Percentiles rank a stretch among this genome's conserved stretches.
Conservation (phyloP, 169 alveolate species). For the Eimeria necatrix region DNA sequence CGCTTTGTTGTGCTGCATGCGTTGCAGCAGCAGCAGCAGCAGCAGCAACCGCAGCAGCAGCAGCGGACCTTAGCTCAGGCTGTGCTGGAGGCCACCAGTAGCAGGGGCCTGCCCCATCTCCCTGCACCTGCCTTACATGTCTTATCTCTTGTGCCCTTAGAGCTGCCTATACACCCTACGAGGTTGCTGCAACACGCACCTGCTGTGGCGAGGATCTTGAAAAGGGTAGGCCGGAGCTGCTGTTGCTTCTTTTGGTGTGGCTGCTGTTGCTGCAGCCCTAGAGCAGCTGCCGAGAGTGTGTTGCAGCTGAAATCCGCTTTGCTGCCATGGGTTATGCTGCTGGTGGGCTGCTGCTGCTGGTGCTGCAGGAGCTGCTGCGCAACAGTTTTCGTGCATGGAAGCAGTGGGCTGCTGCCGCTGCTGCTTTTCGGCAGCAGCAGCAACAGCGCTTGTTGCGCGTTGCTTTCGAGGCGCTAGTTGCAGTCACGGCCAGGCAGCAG, state of each 20-base stretch:
- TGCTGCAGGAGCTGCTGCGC: constrained; percentile 65
- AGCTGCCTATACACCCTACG: constrained; percentile 49
- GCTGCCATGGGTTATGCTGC: constrained; percentile 25
- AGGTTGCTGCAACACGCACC: constrained; percentile 54
- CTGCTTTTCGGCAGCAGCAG: constrained; percentile 67
- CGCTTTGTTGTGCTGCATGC: constrained; percentile 44
- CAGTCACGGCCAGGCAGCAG: constrained; percentile 4
- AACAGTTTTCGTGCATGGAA: background rate
- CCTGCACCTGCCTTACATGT: background rate
- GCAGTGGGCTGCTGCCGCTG: constrained; percentile 68
- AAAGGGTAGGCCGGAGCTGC: constrained; percentile 31
- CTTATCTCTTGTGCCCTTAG: constrained; percentile 13
- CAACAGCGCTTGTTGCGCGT: constrained; percentile 38
- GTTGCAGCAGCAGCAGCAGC: constrained; percentile 44
- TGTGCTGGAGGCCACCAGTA: background rate
- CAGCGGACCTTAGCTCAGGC: background rate
- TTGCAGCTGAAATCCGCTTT: background rate
- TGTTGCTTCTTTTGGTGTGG: background rate
- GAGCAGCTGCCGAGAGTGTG: background rate
- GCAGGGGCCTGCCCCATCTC: background rate
- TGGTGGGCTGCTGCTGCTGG: constrained; percentile 19
- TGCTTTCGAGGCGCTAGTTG: background rate
- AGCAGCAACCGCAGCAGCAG: constrained; percentile 35
- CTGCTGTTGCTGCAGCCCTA: background rate
- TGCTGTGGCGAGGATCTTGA: background rate